Evolutionary conservation across 768 basidiomycete species (phyloP).

Genomic region (Tulasnella sp.): DNA sequence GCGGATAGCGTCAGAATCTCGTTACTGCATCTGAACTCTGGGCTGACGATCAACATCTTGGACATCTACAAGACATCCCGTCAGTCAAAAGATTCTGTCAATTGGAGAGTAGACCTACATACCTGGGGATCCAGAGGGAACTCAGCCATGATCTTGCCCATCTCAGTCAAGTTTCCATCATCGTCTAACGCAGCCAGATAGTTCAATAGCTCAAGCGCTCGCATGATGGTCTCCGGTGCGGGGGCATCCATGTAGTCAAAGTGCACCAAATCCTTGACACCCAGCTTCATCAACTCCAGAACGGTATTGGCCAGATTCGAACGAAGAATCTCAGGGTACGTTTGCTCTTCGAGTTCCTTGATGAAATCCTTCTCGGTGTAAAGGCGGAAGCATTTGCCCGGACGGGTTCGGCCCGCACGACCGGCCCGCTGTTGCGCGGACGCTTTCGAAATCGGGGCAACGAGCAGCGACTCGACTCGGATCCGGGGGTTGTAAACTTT

Average conservation of each 20-base stretch:
- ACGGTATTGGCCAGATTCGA: conserved; percentile 94
- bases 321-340: conserved; percentile 92
- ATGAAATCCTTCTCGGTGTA: conserved; percentile 99
- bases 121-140: conserved; percentile 99
- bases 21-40: conserved; percentile 94
- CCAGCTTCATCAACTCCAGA: conserved; percentile 90
- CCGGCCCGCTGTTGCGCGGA: conserved; percentile 96
- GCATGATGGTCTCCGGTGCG: conserved; percentile 95
- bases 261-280: conserved; percentile 86
- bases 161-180: conserved; percentile 83
- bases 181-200: conserved; percentile 92
- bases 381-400: conserved; percentile 95
- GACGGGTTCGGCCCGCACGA: conserved; percentile 92
- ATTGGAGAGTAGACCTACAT: not conserved
- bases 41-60: conserved; percentile 91
- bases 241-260: conserved; percentile 94
- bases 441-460: conserved; percentile 95
- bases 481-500: conserved; percentile 98
- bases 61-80: conserved; percentile 58
- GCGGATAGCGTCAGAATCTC: conserved; percentile 94
- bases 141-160: conserved; percentile 94
- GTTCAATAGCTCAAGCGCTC: conserved; percentile 91
- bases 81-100: not conserved
- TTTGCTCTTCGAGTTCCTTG: conserved; percentile 94
- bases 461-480: conserved; percentile 89